Base-by-base conservation (phyloP, 345 rosid species). In the Eucalyptus dawsonii region DNA sequence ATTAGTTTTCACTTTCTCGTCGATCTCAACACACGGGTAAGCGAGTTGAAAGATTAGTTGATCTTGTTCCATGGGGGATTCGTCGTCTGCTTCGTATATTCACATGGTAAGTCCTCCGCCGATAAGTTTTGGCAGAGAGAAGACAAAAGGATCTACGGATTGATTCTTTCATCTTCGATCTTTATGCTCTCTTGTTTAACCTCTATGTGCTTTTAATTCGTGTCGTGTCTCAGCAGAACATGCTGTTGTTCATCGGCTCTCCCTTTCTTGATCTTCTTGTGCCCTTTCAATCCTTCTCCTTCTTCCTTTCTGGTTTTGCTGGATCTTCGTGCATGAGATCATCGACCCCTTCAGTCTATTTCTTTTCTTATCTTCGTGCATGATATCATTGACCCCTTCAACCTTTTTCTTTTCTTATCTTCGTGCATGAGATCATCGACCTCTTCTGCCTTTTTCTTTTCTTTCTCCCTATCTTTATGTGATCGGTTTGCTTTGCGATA, bases 51-150 rank as follows among this genome's bases (percentile, higher is more conserved):
- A 51, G 50, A 50, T 29, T n/a, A 22, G 47, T 19, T 7, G 21
- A 86, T 86, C 25, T 9, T 45, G 6, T 34, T 58, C 62, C 92
- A 95, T 95, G 97, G 96, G 93, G 7, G 97, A 94, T 14, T 86
- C 86, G 24, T 95, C 99, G 80, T 96, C 99, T 87, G 95, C 96
- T 91, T 95, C 98, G 45, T 97, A 97, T 90, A 96, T 97, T 89
- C 99, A 94, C 92, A 93, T 95, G 99, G 99, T 97, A 91, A 91
- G 50, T 37, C 83, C 45, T 11, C 45, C 13, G 24, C 56, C 56
- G 44, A 19, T 72, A 3, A 19, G 45, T 72, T 11, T 21, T 40
- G 27, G 83, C 14, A 37, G 11, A 37, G 14, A 5, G 83, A 37
- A 11, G 83, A 72, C 45, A 6, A 21, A 37, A 72, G 11, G 27